phyloP scores from a whole-genome alignment of 192 early-diverging fungal species.

The Coemansia sp. region DNA sequence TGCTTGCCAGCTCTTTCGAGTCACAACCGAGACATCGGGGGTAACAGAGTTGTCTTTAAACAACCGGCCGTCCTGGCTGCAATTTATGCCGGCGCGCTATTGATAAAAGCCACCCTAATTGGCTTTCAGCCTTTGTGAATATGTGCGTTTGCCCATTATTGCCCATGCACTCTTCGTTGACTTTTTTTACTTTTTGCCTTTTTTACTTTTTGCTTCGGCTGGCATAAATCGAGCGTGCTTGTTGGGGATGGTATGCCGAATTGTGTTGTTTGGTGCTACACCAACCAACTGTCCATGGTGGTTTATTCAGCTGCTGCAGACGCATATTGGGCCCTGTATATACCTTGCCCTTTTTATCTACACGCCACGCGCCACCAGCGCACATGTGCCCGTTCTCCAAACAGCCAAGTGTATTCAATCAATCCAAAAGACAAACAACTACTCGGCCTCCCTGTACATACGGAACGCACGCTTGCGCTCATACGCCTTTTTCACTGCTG shows the following conservation, averaged over 20 bases:
- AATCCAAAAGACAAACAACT: neutral
- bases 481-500: conserved; percentile 50
- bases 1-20: neutral
- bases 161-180: neutral
- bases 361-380: conserved; percentile 4
- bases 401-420: neutral
- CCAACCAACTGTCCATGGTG: neutral
- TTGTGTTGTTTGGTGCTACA: neutral
- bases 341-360: neutral
- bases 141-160: neutral
- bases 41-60: neutral
- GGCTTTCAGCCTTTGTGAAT: neutral
- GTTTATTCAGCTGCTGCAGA: neutral
- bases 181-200: neutral
- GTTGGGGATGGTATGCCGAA: neutral
- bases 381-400: conserved; percentile 3
- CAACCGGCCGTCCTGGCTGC: neutral
- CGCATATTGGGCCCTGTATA: neutral
- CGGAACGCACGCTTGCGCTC: conserved; percentile 50
- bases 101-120: conserved; percentile 7
- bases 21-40: neutral
- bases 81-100: conserved; percentile 3
- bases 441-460: conserved; percentile 19
- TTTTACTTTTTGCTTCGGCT: too few relatives aligned
- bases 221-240: neutral